Evolutionary conservation across 2,329 filamentous ascomycete genomes (phyloP), one percentile per base, ranked within the genome.

Genomic region (Aspergillus chevalieri): DNA sequence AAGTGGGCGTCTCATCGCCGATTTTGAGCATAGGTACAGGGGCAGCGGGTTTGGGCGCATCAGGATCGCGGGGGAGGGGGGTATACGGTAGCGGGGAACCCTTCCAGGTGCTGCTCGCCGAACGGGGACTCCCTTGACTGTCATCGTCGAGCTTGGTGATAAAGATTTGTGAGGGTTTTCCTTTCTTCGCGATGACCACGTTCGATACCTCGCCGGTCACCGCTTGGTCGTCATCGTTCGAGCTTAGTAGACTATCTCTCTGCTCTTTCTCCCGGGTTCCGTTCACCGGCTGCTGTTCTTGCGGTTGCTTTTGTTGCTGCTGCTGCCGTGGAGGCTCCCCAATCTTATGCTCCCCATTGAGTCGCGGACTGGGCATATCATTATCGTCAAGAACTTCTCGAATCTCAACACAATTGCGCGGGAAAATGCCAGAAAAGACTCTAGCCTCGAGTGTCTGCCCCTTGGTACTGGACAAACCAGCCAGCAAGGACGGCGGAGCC

Each of bases 401-500:
- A 51, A 98, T 85, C 70, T 98, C 90, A 50, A 98, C 92, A 62
- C 92, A 98, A 67, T 86, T 93, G 57, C 87, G 82, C 9, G 93
- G 93, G 65, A 98, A 98, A 63, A 98, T 95, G 61, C 93, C 93
- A n/a, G 91, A 95, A 67, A 97, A 98, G 51, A 98, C 93, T 57
- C 93, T 84, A 52, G 92, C 90, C 73, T 97, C 92, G 28, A 97
- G 83, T 0, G 91, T 94, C 69, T 96, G 89, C 44, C 93, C 92
- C 68, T 90, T 92, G 62, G 87, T 84, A 53, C 87, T 92, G 9
- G 90, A 97, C 67, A 98, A 75, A 44, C 92, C 93, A 15, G 93
- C 89, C 51, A 98, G 81, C 66, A 98, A 76, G 60, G 90, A 95
- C 17, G 93, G 93, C 47, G 93, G 92, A 55, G 93, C 90, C 58